phyloP scores from a whole-genome alignment of 2,329 filamentous ascomycete genomes.

The Colletotrichum endophyticum region DNA sequence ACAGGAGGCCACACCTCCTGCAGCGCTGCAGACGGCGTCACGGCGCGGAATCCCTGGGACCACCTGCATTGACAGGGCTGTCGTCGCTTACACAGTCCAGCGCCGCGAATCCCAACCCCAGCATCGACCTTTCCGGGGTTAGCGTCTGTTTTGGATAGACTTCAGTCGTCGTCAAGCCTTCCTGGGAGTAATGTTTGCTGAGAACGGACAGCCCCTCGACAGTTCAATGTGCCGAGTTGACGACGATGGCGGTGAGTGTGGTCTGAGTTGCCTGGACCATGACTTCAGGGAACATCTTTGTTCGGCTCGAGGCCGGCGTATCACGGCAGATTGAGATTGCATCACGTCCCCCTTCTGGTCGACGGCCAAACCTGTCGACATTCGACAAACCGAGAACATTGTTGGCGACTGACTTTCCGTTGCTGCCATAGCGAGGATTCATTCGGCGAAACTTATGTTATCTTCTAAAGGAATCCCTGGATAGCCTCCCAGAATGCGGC shows the following conservation, averaged over 20 bases:
- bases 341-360: neutral
- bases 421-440: neutral
- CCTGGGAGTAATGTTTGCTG: neutral
- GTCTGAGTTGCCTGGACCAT: neutral
- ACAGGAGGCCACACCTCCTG: neutral
- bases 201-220: neutral
- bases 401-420: neutral
- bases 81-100: neutral
- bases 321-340: neutral
- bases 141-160: slow-evolving; percentile 5
- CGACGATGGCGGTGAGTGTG: neutral
- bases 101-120: neutral
- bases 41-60: neutral
- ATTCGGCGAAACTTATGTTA: neutral
- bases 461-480: slow-evolving; percentile 56
- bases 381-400: neutral
- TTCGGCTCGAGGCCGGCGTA: neutral
- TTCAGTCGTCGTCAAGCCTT: neutral
- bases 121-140: neutral
- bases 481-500: slow-evolving; percentile 70
- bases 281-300: neutral
- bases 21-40: neutral
- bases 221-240: neutral
- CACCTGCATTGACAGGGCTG: neutral
- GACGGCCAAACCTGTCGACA: neutral